These are phyloP conservation scores for Groenewaldozyma sp. DNA, from an alignment of 1,139 yeast species.

Conservation along the genomic window DNA sequence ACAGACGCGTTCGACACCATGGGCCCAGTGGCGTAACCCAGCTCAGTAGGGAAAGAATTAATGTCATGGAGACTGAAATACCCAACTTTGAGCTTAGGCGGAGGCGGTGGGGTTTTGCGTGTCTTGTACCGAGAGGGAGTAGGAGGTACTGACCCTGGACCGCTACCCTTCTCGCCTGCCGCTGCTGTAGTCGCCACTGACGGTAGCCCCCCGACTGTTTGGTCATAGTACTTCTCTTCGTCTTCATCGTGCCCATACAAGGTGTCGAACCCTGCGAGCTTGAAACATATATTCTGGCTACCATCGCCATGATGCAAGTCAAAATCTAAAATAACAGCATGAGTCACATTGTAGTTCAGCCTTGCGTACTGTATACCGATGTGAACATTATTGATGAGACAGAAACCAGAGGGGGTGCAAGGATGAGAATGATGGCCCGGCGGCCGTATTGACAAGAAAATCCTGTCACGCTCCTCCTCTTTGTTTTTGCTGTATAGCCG, in stretches of 20 bases:
- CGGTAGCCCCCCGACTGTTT: conserved; percentile 7
- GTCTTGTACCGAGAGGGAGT: conserved; percentile 5
- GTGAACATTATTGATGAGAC: conserved; percentile 74
- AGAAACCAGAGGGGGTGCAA: conserved; percentile 78
- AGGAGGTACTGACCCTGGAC: not conserved
- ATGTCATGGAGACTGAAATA: conserved; percentile 81
- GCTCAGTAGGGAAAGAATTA: conserved; percentile 78
- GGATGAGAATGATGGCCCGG: conserved; percentile 93
- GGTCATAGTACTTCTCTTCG: conserved; percentile 6
- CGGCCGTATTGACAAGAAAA: conserved; percentile 67
- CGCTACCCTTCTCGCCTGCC: not conserved
- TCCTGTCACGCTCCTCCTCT: conserved; percentile 29
- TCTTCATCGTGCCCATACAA: conserved; percentile 25
- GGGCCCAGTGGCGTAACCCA: conserved; percentile 65
- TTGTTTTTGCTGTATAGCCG: conserved; percentile 33
- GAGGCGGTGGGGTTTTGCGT: conserved; percentile 7
- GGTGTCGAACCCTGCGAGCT: conserved; percentile 55
- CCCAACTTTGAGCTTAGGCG: conserved; percentile 35
- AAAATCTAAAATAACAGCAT: conserved; percentile 74
- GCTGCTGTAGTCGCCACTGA: not conserved
- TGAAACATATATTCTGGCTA: conserved; percentile 81
- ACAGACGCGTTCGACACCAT: conserved; percentile 70
- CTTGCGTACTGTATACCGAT: conserved; percentile 76
- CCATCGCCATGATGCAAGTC: conserved; percentile 95
- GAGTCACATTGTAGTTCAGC: conserved; percentile 55